Base-by-base conservation (phyloP, 2,329 filamentous ascomycete species). In the Xylariales sp. region DNA sequence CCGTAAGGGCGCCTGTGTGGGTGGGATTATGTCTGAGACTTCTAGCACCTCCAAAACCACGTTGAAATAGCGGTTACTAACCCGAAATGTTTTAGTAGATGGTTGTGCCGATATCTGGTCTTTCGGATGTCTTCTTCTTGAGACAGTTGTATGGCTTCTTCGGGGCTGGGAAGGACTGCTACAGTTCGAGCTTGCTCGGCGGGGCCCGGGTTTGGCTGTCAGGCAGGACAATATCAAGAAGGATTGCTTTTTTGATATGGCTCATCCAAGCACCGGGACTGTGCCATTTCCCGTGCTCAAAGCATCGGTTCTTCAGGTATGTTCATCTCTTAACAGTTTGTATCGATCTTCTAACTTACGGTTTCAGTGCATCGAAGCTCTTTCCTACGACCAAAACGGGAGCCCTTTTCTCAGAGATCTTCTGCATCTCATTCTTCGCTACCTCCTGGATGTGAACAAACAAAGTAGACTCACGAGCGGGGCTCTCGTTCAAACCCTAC, bases 21-120 rank as follows among this genome's bases (percentile, higher is more conserved):
- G 5, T 41, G 10, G 9, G 14, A 12, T 14, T 12, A 41, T 12
- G 39, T 41, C 9, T 41, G 5, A 41, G 12, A 14, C 39, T 41
- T 41, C 9, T 12, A 14, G 10, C 12, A 41, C 39, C 2, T 2
- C 39, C 3, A 14, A 41, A 14, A 14, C 39, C 9, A 41, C 1
- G 2, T 41, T 12, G 34, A 32, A 30, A 30, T 45, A 39, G 6
- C 1, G 18, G 5, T 10, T 45, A 9, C 55, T 56, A 4, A 56
- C 23, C 8, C 12, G 10, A 14, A 4, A 18, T 28, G 10, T 8
- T 45, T 10, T 7, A 56, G 54, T 56, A 56, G 54, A 56, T 32
- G 28, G 8, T 56, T 32, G 12, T 45, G 54, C 54, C 39, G 54
- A 56, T 45, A 48, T 58, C 28, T 48, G 55, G 43, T 58, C 55